Base-by-base conservation (phyloP, 345 rosid genomes). In the Barbarea vulgaris region DNA sequence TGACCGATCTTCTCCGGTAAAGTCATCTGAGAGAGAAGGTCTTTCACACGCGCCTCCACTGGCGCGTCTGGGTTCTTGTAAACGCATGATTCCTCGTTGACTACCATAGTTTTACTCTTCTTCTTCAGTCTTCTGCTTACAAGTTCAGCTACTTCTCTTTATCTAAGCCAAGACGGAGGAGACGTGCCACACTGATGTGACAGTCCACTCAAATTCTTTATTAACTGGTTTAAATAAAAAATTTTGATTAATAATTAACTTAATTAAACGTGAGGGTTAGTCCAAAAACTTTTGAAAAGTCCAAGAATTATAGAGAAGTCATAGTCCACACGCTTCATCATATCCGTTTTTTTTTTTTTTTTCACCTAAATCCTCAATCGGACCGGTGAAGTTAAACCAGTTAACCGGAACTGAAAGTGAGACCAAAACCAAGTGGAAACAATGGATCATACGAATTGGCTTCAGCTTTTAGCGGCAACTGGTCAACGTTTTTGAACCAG, bases 21-120 rank as follows among this genome's bases (percentile, higher is more conserved):
- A 37, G 85, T 93, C 98, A 93, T 91, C 57, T 88, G 85, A 33
- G 93, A 87, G 47, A 91, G 87, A 79, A 91, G 90, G 83, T 93
- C 96, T 28, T 81, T 70, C 53, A 91, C 73, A 33, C 97, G 92
- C 81, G 79, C 87, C 76, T 93, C 97, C 4, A 86, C 75, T 9
- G 87, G 84, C 47, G 84, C 88, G 48, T 74, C 27, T 24, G 89
- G 83, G 64, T 91, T 76, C 77, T 75, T 91, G 92, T 87, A 90
- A 64, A 85, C 52, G 82, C 73, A 85, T 11, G 77, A 36, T 54
- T 60, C 75, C 24, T 57, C 62, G 17, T 30, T 31, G 62, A 31
- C 41, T 17, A 57, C 62, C 62, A 57, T 57, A 4, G 17, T 55
- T 21, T 28, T n/a, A 7, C 6, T 55, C 36, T 55, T 9, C 5